Percentiles rank a stretch among this genome's conserved stretches.
These are phyloP conservation scores for Naganishia liquefaciens DNA, from an alignment of 1,284 basidiomycete species.

Conservation along the genomic window DNA sequence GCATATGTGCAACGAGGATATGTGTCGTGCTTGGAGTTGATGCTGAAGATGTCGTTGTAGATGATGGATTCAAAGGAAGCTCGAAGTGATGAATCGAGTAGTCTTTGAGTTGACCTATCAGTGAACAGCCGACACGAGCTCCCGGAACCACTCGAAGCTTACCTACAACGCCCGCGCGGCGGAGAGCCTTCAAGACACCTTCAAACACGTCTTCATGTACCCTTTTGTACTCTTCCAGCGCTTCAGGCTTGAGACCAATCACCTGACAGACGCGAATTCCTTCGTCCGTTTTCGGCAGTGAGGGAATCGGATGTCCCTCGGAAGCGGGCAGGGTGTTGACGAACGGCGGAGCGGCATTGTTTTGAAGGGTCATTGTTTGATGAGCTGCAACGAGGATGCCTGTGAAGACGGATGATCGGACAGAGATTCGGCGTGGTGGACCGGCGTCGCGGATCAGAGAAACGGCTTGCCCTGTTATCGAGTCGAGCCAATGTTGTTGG, in stretches of 20 bases:
- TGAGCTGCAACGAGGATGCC: too few species aligned
- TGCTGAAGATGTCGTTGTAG: conserved; percentile 4
- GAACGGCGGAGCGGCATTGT: not conserved
- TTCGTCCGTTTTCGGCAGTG: conserved; percentile 50
- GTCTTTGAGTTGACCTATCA: conserved; percentile 53
- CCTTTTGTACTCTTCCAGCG: conserved; percentile 66
- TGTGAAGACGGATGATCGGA: too few species aligned
- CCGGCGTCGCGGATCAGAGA: too few species aligned
- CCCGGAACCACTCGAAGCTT: conserved; percentile 23
- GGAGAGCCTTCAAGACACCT: conserved; percentile 66
- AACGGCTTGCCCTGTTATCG: too few species aligned
- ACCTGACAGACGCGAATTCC: conserved; percentile 71
- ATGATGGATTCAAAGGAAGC: conserved; percentile 54
- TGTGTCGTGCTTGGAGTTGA: conserved; percentile 13
- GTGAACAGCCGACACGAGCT: not conserved
- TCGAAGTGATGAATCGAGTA: conserved; percentile 72
- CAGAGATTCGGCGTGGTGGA: too few species aligned
- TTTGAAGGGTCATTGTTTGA: not conserved
- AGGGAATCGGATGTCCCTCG: conserved; percentile 8
- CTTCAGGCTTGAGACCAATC: conserved; percentile 69
- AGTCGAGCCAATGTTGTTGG: too few species aligned
- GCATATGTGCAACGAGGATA: conserved; percentile 65
- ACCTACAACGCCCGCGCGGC: conserved; percentile 64
- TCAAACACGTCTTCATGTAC: conserved; percentile 71
- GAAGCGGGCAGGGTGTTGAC: conserved; percentile 13